Conservation (phyloP, 345 rosid species). For the Populus pruinosa region DNA sequence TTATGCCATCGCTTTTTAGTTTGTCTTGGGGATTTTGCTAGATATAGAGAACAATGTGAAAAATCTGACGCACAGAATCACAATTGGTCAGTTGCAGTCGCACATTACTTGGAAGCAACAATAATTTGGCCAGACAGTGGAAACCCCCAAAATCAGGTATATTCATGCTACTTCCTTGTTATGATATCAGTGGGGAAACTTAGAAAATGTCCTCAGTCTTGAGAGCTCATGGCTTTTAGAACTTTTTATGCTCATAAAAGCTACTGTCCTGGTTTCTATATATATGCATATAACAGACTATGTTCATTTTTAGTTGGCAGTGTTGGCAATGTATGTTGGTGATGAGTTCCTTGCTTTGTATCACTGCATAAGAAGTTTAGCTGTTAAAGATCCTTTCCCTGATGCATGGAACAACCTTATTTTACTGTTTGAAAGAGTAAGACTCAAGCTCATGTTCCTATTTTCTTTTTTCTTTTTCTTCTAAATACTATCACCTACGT, state of each 20-base stretch:
- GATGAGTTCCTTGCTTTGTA: slow-evolving; percentile 85
- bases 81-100: slow-evolving; percentile 78
- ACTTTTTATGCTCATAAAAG: neutral
- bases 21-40: slow-evolving; percentile 90
- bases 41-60: slow-evolving; percentile 71
- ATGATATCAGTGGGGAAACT: neutral
- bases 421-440: slow-evolving; percentile 78
- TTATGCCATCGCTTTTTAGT: slow-evolving; percentile 77
- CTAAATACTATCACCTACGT: slow-evolving; percentile 1
- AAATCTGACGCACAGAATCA: slow-evolving; percentile 35
- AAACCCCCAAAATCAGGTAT: slow-evolving; percentile 90
- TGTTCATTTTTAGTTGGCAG: slow-evolving; percentile 59
- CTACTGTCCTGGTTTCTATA: neutral
- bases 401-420: slow-evolving; percentile 81
- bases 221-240: neutral
- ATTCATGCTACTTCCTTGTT: neutral
- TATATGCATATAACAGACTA: slow-evolving; percentile 1
- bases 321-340: slow-evolving; percentile 82
- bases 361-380: slow-evolving; percentile 90
- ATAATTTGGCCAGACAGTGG: slow-evolving; percentile 80
- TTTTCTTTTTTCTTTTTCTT: neutral
- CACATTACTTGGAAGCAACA: slow-evolving; percentile 75
- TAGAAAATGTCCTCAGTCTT: neutral
- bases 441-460: neutral
- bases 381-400: slow-evolving; percentile 90